Evolutionary conservation across 140 eudicot species (phyloP).

Genomic region (Bidens hawaiensis): DNA sequence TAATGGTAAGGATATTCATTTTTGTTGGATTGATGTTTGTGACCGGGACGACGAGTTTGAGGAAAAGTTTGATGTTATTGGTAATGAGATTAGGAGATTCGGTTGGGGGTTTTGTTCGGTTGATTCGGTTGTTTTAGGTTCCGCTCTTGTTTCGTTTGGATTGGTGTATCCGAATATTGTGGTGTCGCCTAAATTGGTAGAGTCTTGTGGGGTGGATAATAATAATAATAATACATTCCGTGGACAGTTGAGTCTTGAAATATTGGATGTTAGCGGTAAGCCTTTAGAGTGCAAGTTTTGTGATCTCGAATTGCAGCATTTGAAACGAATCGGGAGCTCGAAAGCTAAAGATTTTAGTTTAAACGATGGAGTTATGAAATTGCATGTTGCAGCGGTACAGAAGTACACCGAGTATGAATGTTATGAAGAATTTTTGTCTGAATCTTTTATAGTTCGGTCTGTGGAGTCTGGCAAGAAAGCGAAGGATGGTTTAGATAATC

Average conservation of each 20-base stretch:
- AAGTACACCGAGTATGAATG: conserved; percentile 30
- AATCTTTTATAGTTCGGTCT: conserved; percentile 42
- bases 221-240: conserved; percentile 12
- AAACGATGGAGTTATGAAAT: conserved; percentile 29
- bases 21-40: background rate
- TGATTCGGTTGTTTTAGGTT: conserved; percentile 60
- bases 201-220: conserved; percentile 5
- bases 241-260: conserved; percentile 60
- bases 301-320: conserved; percentile 61
- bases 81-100: conserved; percentile 39
- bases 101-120: conserved; percentile 83
- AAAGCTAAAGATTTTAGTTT: conserved; percentile 12
- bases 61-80: conserved; percentile 19
- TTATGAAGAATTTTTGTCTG: conserved; percentile 20
- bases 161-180: conserved; percentile 76
- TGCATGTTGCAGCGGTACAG: conserved; percentile 45
- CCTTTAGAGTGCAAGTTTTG: conserved; percentile 70
- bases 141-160: conserved; percentile 69
- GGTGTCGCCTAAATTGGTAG: background rate
- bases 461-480: conserved; percentile 34
- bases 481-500: conserved; percentile 30
- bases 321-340: conserved; percentile 27
- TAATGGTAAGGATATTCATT: background rate
- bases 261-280: conserved; percentile 67
- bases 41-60: background rate